A percentile compares a stretch with the other conserved stretches of the same genome.
phyloP scores from a whole-genome alignment of 345 rosid genomes.

The Camelina neglecta region DNA sequence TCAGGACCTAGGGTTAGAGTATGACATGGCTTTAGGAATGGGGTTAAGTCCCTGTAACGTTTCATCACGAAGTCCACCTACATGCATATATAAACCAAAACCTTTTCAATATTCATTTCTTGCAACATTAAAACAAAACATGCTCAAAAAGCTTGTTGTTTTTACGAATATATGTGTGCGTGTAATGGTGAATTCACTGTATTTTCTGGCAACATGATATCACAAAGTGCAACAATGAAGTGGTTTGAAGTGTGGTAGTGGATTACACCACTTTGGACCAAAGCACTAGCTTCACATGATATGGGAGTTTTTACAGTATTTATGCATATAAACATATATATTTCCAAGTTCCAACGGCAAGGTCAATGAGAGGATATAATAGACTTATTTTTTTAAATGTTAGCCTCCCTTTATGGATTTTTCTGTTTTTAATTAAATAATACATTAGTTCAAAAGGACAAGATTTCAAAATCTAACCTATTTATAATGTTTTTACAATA shows the following conservation, averaged over 20 bases:
- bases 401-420: slow-evolving; percentile 3
- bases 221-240: slow-evolving; percentile 2
- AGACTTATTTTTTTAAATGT: not conserved
- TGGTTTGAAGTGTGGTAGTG: slow-evolving; percentile 5
- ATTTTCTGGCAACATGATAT: not conserved
- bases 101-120: not conserved
- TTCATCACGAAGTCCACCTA: slow-evolving; percentile 93
- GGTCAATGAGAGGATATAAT: not conserved
- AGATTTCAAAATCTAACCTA: slow-evolving; percentile 12
- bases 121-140: not conserved
- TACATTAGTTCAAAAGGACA: slow-evolving; percentile 5
- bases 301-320: not conserved
- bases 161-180: slow-evolving; percentile 11
- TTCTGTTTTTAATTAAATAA: not conserved
- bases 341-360: slow-evolving; percentile 6
- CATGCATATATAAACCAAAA: slow-evolving; percentile 8
- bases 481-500: not conserved
- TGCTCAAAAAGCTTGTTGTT: slow-evolving; percentile 6
- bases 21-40: slow-evolving; percentile 68
- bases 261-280: not conserved
- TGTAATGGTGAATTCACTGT: not conserved
- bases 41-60: slow-evolving; percentile 70
- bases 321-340: slow-evolving; percentile 7
- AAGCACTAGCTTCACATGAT: slow-evolving; percentile 6
- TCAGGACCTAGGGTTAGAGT: slow-evolving; percentile 83